Base-by-base conservation (phyloP, 352 stramenopile genomes). In the Phytophthora cryptogea region DNA sequence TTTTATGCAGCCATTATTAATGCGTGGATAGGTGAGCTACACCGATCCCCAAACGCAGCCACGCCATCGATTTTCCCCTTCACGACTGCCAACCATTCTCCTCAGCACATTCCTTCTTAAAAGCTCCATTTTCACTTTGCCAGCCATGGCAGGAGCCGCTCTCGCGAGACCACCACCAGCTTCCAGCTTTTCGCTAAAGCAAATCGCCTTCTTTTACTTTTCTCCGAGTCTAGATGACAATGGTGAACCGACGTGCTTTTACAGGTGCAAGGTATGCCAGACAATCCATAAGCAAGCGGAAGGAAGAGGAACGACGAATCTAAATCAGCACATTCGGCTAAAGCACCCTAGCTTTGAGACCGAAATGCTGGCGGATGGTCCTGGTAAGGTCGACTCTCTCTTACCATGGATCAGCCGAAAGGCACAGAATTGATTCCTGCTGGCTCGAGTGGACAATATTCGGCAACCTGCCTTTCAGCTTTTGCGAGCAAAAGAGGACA, bases 331-430 rank as follows among this genome's bases (percentile, higher is more conserved):
- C 35, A 41, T 61, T 41, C 17, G 17, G 28, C 26, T 35, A 0
- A 47, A 54, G 16, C 26, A 61, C 27, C 8, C 43, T 2, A 28
- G 42, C 14, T 61, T 42, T 8, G 33, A 61, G 35, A 5, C 4
- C 3, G 33, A 61, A 41, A 61, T 61, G 23, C 14, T 48, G 6
- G 35, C n/a, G 30, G 26, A 43, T 23, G 16, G 9, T 11, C 5
- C 30, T 3, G 44, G 27, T 5, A 28, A 17, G 8, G 43, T 36
- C 5, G 54, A 36, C 7, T 61, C 32, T 26, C 35, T 61, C n/a
- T 11, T 53, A 9, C 26, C 54, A 14, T 61, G 43, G 54, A 48
- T 61, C 8, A 53, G 33, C 42, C 10, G 16, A 23, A 54, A 54
- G 33, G 54, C 43, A 16, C 43, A 54, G 31, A 61, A 48, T 37